Conservation (phyloP, 495 filamentous ascomycete genomes). For the Halenospora varia region DNA sequence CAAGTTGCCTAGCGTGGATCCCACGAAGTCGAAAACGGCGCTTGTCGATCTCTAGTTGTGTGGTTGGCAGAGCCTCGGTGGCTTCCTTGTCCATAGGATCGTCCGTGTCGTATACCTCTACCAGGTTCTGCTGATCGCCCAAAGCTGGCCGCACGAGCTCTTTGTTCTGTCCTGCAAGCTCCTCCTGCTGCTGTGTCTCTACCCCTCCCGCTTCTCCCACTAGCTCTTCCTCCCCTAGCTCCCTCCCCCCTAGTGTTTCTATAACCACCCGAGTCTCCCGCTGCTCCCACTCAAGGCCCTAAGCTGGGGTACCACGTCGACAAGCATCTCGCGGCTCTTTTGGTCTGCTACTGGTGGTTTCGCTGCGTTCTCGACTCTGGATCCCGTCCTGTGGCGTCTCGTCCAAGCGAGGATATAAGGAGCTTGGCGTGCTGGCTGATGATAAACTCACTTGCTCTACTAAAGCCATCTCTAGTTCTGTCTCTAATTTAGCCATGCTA, state of each 20-base stretch:
- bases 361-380: constrained; percentile 3
- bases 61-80: too few species aligned
- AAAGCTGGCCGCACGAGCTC: neutral
- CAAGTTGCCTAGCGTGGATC: too few species aligned
- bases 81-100: too few species aligned
- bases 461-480: constrained; percentile 14
- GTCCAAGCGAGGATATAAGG: constrained; percentile 6
- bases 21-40: too few species aligned
- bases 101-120: too few species aligned
- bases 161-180: constrained; percentile 4
- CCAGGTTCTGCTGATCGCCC: too few species aligned
- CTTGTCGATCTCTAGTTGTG: too few species aligned
- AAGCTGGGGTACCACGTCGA: constrained; percentile 11
- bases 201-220: constrained; percentile 5
- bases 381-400: constrained; percentile 9
- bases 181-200: constrained; percentile 3
- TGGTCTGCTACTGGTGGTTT: constrained; percentile 5
- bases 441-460: constrained; percentile 13
- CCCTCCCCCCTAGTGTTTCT: neutral
- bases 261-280: constrained; percentile 8
- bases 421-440: constrained; percentile 2
- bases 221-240: constrained; percentile 1
- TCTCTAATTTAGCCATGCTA: constrained; percentile 13
- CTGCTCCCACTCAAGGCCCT: constrained; percentile 13
- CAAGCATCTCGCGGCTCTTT: constrained; percentile 13